Conservation (phyloP, 805 yeast genomes). For the Candida koratica region DNA sequence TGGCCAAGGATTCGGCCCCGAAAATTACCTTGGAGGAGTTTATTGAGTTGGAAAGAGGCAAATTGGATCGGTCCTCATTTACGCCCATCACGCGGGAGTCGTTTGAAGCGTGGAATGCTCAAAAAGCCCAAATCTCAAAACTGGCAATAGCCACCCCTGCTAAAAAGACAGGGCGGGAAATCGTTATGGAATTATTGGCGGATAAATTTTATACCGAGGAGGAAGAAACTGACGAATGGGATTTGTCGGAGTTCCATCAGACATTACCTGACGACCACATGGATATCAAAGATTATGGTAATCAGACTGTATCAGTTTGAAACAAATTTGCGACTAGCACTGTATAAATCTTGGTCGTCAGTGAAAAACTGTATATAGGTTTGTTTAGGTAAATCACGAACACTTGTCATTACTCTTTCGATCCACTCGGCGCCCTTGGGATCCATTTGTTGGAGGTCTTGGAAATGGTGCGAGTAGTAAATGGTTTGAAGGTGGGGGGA, state of each 20-base stretch:
- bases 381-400: slow-evolving; percentile 26
- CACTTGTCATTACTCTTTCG: slow-evolving; percentile 26
- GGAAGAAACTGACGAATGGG: slow-evolving; percentile 48
- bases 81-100: slow-evolving; percentile 86
- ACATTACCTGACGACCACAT: slow-evolving; percentile 48
- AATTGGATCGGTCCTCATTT: slow-evolving; percentile 65
- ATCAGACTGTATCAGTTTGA: slow-evolving; percentile 39
- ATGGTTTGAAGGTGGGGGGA: slow-evolving; percentile 14
- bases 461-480: slow-evolving; percentile 19
- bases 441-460: slow-evolving; percentile 28
- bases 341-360: slow-evolving; percentile 32
- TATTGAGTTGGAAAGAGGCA: slow-evolving; percentile 86
- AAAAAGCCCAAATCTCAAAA: slow-evolving; percentile 54
- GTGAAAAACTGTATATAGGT: slow-evolving; percentile 30
- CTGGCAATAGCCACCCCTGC: slow-evolving; percentile 29
- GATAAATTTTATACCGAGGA: slow-evolving; percentile 55
- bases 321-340: slow-evolving; percentile 14
- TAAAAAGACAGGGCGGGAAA: slow-evolving; percentile 66
- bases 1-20: slow-evolving; percentile 80
- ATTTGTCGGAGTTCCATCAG: slow-evolving; percentile 54
- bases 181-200: slow-evolving; percentile 56
- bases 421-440: slow-evolving; percentile 38
- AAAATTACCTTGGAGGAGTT: slow-evolving; percentile 94
- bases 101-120: slow-evolving; percentile 78
- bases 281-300: slow-evolving; percentile 69